These are phyloP conservation scores for Chaetomium strumarium DNA, from an alignment of 2,329 filamentous ascomycete genomes.

Conservation along the genomic window DNA sequence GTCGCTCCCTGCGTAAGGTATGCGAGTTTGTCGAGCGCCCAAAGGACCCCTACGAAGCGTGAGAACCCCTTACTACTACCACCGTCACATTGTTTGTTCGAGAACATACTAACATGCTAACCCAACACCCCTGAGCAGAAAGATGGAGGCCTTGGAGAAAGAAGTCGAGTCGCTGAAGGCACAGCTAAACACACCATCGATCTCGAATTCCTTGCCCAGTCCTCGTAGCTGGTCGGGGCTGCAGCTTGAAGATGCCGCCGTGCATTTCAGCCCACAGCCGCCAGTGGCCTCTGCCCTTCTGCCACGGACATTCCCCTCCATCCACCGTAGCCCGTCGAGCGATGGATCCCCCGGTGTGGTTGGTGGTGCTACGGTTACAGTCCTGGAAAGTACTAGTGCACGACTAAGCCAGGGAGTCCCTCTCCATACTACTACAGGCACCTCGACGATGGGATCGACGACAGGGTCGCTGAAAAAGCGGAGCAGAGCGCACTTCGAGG, in stretches of 20 bases:
- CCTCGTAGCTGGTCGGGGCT: neutral
- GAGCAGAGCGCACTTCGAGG: conserved; percentile 4
- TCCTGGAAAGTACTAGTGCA: neutral
- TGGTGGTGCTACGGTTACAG: neutral
- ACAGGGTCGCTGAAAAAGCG: neutral
- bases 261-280: neutral
- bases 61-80: neutral
- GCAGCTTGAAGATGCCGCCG: neutral
- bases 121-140: neutral
- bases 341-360: neutral
- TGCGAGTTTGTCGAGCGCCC: conserved; percentile 7
- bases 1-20: neutral
- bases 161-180: conserved; percentile 2
- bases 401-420: neutral
- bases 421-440: neutral
- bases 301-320: neutral
- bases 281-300: neutral
- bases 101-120: neutral
- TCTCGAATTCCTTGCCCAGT: neutral
- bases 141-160: conserved; percentile 2
- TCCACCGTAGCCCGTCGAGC: neutral
- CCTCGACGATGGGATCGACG: neutral
- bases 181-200: neutral
- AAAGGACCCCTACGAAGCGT: conserved; percentile 3
- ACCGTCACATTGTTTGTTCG: neutral